A percentile compares a stretch with the other conserved stretches of the same genome.
Evolutionary conservation across 495 filamentous ascomycete species (phyloP).

Genomic region (Xylaria nigripes): DNA sequence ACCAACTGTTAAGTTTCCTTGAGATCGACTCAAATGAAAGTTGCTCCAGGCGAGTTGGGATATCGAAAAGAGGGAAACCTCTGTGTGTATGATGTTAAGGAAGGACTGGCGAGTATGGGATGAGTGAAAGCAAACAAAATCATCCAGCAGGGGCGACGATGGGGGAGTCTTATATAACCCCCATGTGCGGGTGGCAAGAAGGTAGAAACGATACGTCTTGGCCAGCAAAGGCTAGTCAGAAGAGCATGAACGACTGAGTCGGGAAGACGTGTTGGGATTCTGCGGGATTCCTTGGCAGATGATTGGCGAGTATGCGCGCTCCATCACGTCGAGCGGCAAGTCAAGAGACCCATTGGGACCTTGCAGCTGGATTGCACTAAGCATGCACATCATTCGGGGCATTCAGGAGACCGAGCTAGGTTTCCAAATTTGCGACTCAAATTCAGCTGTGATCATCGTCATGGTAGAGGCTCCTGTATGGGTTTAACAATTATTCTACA

Average conservation of each 20-base stretch:
- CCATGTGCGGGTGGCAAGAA: neutral
- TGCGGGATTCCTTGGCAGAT: slow-evolving; percentile 20
- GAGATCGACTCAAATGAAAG: slow-evolving; percentile 27
- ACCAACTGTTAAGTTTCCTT: slow-evolving; percentile 9
- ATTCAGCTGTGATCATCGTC: neutral
- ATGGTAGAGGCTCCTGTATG: neutral
- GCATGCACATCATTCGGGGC: slow-evolving; percentile 8
- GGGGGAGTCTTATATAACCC: slow-evolving; percentile 21
- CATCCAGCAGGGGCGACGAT: slow-evolving; percentile 18
- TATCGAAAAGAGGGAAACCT: slow-evolving; percentile 29
- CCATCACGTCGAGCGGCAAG: slow-evolving; percentile 7
- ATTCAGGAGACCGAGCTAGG: too few species aligned
- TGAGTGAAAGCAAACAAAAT: slow-evolving; percentile 19
- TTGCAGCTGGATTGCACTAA: neutral
- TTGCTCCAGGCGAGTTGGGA: slow-evolving; percentile 33
- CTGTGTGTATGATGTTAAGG: slow-evolving; percentile 26
- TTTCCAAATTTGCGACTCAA: too few species aligned
- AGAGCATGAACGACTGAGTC: slow-evolving; percentile 14
- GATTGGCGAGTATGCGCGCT: too few species aligned
- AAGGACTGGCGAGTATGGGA: slow-evolving; percentile 24
- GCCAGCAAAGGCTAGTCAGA: slow-evolving; percentile 13
- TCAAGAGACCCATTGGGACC: slow-evolving; percentile 16
- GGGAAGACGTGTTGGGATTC: neutral
- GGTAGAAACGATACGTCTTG: slow-evolving; percentile 3
- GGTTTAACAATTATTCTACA: neutral